Evolutionary conservation across 2,329 filamentous ascomycete species (phyloP).

Genomic region (Neonectria hederae): DNA sequence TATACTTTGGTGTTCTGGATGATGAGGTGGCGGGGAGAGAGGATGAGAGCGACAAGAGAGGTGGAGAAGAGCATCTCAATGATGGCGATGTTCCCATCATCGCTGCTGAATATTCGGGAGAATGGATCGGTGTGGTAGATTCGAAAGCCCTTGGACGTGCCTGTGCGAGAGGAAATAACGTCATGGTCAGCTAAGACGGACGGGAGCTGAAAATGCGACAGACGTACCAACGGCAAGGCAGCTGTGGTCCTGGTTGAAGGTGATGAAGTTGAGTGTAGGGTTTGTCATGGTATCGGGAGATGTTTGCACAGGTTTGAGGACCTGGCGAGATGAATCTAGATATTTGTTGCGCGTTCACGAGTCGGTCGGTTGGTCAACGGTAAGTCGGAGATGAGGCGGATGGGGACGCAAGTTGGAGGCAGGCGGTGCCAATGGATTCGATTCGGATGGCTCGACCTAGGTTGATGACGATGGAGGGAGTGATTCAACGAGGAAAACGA

Average conservation of each 20-base stretch:
- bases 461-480: neutral
- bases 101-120: constrained; percentile 91
- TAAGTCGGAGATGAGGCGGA: neutral
- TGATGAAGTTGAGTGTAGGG: constrained; percentile 93
- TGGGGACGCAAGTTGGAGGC: neutral
- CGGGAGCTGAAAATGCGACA: constrained; percentile 16
- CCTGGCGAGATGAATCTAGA: neutral
- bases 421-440: constrained; percentile 1
- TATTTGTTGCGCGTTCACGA: neutral
- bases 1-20: constrained; percentile 96
- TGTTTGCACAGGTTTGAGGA: neutral
- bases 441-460: neutral
- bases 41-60: constrained; percentile 90
- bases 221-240: constrained; percentile 89
- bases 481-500: constrained; percentile 2
- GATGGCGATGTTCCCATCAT: constrained; percentile 93
- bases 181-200: constrained; percentile 19
- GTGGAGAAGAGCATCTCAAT: constrained; percentile 99
- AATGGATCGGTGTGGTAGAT: constrained; percentile 98
- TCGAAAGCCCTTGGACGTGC: constrained; percentile 92
- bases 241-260: constrained; percentile 99
- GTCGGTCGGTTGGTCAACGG: constrained; percentile 1
- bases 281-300: constrained; percentile 63
- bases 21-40: constrained; percentile 89
- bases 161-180: constrained; percentile 53